These are phyloP conservation scores for Maudiozyma saulgeensis DNA, from an alignment of 805 yeast genomes.

Conservation along the genomic window DNA sequence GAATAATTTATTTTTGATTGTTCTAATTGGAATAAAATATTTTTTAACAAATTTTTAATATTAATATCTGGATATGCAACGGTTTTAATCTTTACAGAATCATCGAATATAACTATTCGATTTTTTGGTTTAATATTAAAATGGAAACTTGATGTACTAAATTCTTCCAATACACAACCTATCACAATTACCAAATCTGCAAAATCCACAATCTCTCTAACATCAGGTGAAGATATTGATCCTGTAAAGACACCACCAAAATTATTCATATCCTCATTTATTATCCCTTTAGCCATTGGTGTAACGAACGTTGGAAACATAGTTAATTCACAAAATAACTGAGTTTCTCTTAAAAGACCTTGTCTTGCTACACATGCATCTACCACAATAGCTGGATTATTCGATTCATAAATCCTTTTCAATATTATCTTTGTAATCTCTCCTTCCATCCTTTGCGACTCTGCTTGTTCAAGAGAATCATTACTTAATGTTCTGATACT, in stretches of 20 bases:
- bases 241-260: conserved; percentile 78
- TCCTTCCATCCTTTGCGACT: conserved; percentile 26
- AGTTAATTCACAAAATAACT: conserved; percentile 45
- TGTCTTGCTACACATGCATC: conserved; percentile 79
- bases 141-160: conserved; percentile 75
- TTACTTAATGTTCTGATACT: background rate
- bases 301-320: conserved; percentile 70
- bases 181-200: conserved; percentile 63
- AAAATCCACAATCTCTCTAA: conserved; percentile 55
- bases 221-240: conserved; percentile 55
- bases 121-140: conserved; percentile 57
- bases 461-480: background rate
- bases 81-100: conserved; percentile 49
- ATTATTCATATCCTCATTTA: conserved; percentile 54
- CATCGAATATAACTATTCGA: conserved; percentile 59
- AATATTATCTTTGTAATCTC: conserved; percentile 45
- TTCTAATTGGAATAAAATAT: conserved; percentile 24
- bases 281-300: conserved; percentile 75
- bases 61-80: conserved; percentile 54
- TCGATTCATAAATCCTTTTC: conserved; percentile 40
- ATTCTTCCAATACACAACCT: conserved; percentile 71
- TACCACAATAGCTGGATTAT: conserved; percentile 58
- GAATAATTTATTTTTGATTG: conserved; percentile 12
- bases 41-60: conserved; percentile 37
- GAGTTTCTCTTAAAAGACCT: conserved; percentile 45